These are phyloP conservation scores for Crithidia acanthocephali DNA, from an alignment of 208 protist species.

Conservation along the genomic window DNA sequence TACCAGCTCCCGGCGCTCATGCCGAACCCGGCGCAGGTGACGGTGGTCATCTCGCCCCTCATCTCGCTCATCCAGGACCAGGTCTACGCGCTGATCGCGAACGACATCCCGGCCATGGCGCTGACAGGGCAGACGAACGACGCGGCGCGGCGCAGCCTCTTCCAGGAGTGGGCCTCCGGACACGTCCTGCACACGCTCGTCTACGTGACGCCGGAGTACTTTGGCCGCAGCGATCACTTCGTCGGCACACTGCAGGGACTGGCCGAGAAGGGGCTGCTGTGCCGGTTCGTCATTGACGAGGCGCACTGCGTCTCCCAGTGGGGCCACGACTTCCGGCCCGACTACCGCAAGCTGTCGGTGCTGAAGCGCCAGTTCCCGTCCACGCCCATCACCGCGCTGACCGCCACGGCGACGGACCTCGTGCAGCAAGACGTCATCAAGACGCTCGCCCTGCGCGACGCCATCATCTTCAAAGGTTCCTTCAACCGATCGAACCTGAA, in stretches of 20 bases:
- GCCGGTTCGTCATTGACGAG: conserved; percentile 95
- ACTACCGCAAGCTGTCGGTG: conserved; percentile 79
- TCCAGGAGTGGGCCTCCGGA: conserved; percentile 66
- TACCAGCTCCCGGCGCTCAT: conserved; percentile 96
- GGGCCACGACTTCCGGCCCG: conserved; percentile 96
- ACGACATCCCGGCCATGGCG: conserved; percentile 83
- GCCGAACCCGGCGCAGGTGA: conserved; percentile 82
- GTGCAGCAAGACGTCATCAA: conserved; percentile 92
- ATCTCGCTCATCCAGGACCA: conserved; percentile 98
- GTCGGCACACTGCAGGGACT: conserved; percentile 55
- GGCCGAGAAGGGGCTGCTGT: conserved; percentile 56
- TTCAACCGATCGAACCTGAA: conserved; percentile 84
- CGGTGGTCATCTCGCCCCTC: conserved; percentile 96
- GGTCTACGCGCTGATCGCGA: conserved; percentile 83
- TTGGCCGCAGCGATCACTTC: conserved; percentile 85
- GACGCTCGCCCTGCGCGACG: conserved; percentile 58
- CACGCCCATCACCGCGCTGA: conserved; percentile 83
- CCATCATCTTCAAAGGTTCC: conserved; percentile 83
- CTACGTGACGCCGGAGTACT: conserved; percentile 91
- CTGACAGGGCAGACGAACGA: conserved; percentile 83
- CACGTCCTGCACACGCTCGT: conserved; percentile 74
- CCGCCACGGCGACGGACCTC: conserved; percentile 80
- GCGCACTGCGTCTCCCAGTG: conserved; percentile 98
- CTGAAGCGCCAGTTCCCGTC: conserved; percentile 72
- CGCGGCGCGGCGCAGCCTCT: conserved; percentile 56